Evolutionary conservation across 345 rosid genomes (phyloP), one percentile per base, ranked within the genome.

Genomic region (Citrus sp.): DNA sequence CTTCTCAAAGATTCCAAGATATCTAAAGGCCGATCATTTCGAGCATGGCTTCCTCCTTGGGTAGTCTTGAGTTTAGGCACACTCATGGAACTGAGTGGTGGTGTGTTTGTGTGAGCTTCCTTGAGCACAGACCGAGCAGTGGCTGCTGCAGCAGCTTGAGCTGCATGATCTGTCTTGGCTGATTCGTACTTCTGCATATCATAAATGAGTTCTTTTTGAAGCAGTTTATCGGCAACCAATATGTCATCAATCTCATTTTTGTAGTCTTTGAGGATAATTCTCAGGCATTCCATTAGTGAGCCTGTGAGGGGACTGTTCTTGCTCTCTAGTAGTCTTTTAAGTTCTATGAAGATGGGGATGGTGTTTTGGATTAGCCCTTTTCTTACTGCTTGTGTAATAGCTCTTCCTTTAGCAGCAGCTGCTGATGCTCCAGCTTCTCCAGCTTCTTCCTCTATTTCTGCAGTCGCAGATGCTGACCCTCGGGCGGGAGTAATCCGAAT

Each of bases 211-310:
- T 96, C 98, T 77, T 89, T 94, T 87, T 89, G 98, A 24, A 96
- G 97, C 86, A 94, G 97, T 83, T 87, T 90, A 76, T 95, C 98
- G 0, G 99, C 98, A n/a, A 93, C 87, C 69, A 93, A 73, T 79
- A 95, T 94, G 70, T 95, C 99, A 51, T 93, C 98, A 28, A 95
- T 92, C 91, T 93, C 99, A 40, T 85, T 94, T 81, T 91, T 95
- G 88, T 92, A 95, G 86, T 95, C 99, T 84, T 93, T 93, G 81
- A 95, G 94, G 62, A 93, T 91, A 74, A 86, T 82, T 28, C 97
- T 88, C 62, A 95, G 92, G 77, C 99, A 95, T 75, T 92, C 99
- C 97, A 92, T 93, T 76, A 95, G 97, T 24, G 94, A 89, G 38
- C 99, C 99, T 4, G 87, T 90, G 74, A 95, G 95, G 46, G 95